Conservation (phyloP, 129 eudicot genomes). For the Flaveria brownii region DNA sequence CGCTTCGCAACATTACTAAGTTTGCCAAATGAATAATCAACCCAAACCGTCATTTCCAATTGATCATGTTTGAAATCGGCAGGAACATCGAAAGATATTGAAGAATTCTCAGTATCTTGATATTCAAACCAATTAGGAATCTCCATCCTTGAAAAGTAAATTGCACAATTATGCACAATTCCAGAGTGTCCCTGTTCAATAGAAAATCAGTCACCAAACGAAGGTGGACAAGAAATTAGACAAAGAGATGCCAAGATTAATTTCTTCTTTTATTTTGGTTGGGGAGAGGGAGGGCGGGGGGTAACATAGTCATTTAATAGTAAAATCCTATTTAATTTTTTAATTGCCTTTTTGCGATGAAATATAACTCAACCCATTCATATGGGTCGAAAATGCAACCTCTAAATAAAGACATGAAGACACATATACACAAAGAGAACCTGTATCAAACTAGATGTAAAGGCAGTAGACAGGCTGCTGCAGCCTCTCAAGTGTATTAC, state of each 20-base stretch:
- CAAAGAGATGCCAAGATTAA: not conserved
- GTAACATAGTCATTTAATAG: not conserved
- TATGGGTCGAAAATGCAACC: not conserved
- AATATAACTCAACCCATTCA: not conserved
- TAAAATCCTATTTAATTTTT: not conserved
- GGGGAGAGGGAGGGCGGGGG: too few species aligned
- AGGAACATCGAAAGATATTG: constrained; percentile 23
- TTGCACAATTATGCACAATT: constrained; percentile 20
- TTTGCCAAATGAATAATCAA: constrained; percentile 26
- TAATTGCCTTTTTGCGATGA: not conserved
- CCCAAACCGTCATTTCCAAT: constrained; percentile 22
- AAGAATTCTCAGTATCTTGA: not conserved
- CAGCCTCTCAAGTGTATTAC: constrained; percentile 11
- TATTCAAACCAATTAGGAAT: constrained; percentile 27
- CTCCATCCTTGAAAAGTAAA: constrained; percentile 28
- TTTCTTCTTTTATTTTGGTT: not conserved
- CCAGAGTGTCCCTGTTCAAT: constrained; percentile 20
- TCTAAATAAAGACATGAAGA: not conserved
- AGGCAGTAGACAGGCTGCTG: constrained; percentile 16
- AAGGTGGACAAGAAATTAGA: not conserved
- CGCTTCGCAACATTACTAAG: not conserved
- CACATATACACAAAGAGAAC: constrained; percentile 13
- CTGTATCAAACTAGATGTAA: constrained; percentile 25
- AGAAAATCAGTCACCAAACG: constrained; percentile 14
- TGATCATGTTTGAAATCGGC: constrained; percentile 6